These are phyloP conservation scores for Yarrowia divulgata DNA, from an alignment of 805 yeast genomes.

Conservation along the genomic window DNA sequence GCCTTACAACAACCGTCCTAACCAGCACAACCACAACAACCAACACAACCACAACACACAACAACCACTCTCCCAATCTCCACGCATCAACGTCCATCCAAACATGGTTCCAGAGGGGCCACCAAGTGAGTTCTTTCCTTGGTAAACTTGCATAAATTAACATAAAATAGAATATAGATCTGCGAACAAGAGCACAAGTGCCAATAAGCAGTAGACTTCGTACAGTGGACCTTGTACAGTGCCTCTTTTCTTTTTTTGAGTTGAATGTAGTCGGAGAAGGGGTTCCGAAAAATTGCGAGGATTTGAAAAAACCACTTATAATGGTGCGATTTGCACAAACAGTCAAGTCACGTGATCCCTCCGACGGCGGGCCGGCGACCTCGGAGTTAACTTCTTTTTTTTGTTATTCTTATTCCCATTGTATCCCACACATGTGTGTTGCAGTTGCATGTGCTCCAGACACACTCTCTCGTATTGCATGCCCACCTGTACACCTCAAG, in stretches of 20 bases:
- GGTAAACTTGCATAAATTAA: constrained; percentile 2
- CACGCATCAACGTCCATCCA: not conserved
- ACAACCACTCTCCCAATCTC: not conserved
- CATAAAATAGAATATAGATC: not conserved
- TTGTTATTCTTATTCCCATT: not conserved
- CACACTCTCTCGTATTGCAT: not conserved
- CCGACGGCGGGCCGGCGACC: not conserved
- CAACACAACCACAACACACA: not conserved
- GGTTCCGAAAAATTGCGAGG: too few relatives aligned
- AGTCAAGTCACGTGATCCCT: not conserved
- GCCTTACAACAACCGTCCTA: not conserved
- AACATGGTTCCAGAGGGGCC: constrained; percentile 11
- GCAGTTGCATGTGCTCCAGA: not conserved
- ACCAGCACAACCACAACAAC: not conserved
- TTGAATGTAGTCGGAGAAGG: too few relatives aligned
- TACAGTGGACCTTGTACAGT: not conserved
- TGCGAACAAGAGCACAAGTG: not conserved
- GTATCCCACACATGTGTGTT: too few relatives aligned
- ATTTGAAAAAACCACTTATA: too few relatives aligned
- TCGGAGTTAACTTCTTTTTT: not conserved
- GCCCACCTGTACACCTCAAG: constrained; percentile 11
- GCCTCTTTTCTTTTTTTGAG: not conserved
- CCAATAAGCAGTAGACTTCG: too few relatives aligned
- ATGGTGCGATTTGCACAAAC: too few relatives aligned
- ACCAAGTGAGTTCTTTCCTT: constrained; percentile 16